Percentiles rank a stretch among this genome's conserved stretches.
Evolutionary conservation across 257 asterid genomes (phyloP).

Genomic region (Salvia rosmarinus): DNA sequence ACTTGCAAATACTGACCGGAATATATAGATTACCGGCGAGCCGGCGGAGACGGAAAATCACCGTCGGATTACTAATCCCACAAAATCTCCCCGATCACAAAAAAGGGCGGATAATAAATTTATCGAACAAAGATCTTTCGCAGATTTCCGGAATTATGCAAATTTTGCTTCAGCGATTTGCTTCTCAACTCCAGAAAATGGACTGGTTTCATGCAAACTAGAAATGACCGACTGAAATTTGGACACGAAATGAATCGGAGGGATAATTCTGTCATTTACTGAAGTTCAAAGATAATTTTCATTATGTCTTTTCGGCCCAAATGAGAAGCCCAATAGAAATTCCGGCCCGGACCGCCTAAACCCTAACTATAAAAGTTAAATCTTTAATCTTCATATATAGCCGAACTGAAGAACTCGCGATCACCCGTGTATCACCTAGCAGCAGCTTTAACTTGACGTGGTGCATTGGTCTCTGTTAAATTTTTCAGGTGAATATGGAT

Average conservation of each 20-base stretch:
- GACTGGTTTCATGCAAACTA: constrained; percentile 27
- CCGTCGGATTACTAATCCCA: neutral
- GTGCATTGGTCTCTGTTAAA: constrained; percentile 3
- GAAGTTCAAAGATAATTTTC: neutral
- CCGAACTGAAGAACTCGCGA: neutral
- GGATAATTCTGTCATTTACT: neutral
- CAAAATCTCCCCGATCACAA: neutral
- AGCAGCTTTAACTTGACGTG: constrained; percentile 27
- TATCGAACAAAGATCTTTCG: neutral
- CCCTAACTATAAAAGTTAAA: constrained; percentile 34
- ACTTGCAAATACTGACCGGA: neutral
- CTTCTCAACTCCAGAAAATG: constrained; percentile 15
- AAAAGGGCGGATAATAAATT: neutral
- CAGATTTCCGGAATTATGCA: neutral
- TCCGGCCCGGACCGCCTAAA: constrained; percentile 6
- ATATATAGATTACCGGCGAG: constrained; percentile 20
- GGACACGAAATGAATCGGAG: neutral
- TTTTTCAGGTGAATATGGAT: constrained; percentile 24
- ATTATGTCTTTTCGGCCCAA: constrained; percentile 27
- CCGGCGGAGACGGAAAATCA: neutral
- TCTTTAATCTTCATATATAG: constrained; percentile 4
- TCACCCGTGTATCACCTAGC: constrained; percentile 28
- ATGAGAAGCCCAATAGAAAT: constrained; percentile 6
- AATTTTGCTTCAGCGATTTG: constrained; percentile 1
- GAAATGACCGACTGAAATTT: neutral